These are phyloP conservation scores for Verticillium alfalfae DNA, from an alignment of 2,329 filamentous ascomycete species.

Conservation along the genomic window DNA sequence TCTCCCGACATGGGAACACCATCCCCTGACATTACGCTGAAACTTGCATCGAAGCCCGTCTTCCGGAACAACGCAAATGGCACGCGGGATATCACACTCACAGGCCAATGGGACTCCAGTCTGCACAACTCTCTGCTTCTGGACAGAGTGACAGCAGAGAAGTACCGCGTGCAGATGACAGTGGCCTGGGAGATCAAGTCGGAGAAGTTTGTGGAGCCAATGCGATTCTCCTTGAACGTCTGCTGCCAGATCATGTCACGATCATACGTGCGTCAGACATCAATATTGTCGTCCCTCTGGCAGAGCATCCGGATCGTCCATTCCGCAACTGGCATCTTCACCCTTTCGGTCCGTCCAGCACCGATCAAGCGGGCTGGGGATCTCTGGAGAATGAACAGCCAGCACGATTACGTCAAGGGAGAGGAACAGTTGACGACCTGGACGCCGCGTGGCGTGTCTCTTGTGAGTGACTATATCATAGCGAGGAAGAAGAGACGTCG, in stretches of 20 bases:
- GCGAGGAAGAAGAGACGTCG: slow-evolving; percentile 69
- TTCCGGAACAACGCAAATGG: slow-evolving; percentile 86
- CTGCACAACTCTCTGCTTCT: slow-evolving; percentile 86
- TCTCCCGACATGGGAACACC: slow-evolving; percentile 71
- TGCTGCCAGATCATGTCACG: slow-evolving; percentile 79
- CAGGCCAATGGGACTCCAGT: slow-evolving; percentile 96
- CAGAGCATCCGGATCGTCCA: slow-evolving; percentile 80
- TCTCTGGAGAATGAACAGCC: slow-evolving; percentile 93
- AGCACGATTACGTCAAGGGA: slow-evolving; percentile 92
- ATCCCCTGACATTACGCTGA: slow-evolving; percentile 69
- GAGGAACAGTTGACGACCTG: slow-evolving; percentile 82
- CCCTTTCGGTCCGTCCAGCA: slow-evolving; percentile 76
- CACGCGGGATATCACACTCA: slow-evolving; percentile 76
- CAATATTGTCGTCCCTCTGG: slow-evolving; percentile 82
- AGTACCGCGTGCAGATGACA: slow-evolving; percentile 83
- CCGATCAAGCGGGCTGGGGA: slow-evolving; percentile 90
- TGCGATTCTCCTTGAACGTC: slow-evolving; percentile 78
- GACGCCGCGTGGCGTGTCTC: slow-evolving; percentile 82
- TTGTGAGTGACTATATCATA: slow-evolving; percentile 82
- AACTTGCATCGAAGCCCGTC: slow-evolving; percentile 69
- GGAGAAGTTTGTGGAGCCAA: slow-evolving; percentile 77
- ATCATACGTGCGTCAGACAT: slow-evolving; percentile 78
- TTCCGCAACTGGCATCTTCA: slow-evolving; percentile 82
- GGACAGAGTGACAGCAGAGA: slow-evolving; percentile 90
- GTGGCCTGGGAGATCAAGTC: slow-evolving; percentile 83